phyloP scores from a whole-genome alignment of 805 yeast species.

The Naumovozyma dairenensis region DNA sequence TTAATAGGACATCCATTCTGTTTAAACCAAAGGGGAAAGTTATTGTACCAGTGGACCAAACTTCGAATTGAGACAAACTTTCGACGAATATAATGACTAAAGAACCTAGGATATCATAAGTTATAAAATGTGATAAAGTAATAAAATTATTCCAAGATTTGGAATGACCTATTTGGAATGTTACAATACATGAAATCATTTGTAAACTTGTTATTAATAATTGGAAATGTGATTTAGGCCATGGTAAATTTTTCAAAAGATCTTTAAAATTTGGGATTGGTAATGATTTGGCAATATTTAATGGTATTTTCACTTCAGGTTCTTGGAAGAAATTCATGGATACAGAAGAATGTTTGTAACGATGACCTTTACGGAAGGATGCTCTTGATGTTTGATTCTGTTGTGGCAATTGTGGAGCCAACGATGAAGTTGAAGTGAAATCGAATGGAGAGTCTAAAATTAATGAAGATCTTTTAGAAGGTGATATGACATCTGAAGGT shows the following conservation, averaged over 20 bases:
- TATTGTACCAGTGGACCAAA: conserved; percentile 76
- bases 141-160: conserved; percentile 51
- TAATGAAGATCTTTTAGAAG: conserved; percentile 14
- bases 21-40: conserved; percentile 89
- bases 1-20: conserved; percentile 78
- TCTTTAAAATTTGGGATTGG: conserved; percentile 45
- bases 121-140: conserved; percentile 76
- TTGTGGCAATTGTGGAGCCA: conserved; percentile 9
- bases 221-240: conserved; percentile 45
- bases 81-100: conserved; percentile 60
- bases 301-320: conserved; percentile 66
- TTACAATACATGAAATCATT: conserved; percentile 39
- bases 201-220: conserved; percentile 54
- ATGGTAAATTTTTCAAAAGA: conserved; percentile 47
- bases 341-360: conserved; percentile 92
- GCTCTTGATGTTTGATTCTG: conserved; percentile 32
- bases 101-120: conserved; percentile 79
- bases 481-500: conserved; percentile 6
- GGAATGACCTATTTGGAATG: conserved; percentile 51
- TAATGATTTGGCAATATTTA: conserved; percentile 61
- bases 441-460: conserved; percentile 23
- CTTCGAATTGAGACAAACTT: conserved; percentile 82
- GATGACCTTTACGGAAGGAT: conserved; percentile 83
- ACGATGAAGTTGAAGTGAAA: conserved; percentile 14
- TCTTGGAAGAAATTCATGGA: conserved; percentile 94